Evolutionary conservation across 2,329 filamentous ascomycete species (phyloP).

Genomic region (Aspergillus sp.): DNA sequence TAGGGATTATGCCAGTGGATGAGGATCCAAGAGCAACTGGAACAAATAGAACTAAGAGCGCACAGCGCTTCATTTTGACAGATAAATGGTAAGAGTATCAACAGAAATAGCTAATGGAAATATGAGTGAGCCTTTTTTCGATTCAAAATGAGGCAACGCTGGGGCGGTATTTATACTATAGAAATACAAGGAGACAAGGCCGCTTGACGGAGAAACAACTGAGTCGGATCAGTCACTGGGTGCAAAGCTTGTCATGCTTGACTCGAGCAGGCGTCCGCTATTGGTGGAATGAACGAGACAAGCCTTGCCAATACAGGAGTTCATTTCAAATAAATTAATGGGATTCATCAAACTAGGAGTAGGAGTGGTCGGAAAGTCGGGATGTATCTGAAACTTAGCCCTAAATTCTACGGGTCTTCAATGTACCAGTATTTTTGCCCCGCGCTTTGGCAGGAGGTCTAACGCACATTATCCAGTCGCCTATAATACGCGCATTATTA

Average conservation of each 20-base stretch:
- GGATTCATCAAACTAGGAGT: too few relatives aligned
- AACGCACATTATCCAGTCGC: too few relatives aligned
- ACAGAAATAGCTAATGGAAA: not conserved
- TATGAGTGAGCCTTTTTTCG: not conserved
- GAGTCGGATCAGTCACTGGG: not conserved
- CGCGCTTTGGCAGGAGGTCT: too few relatives aligned
- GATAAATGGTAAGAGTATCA: not conserved
- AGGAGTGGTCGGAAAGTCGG: not conserved
- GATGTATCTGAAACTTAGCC: conserved; percentile 1
- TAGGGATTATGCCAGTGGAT: not conserved
- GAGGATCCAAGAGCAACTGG: conserved; percentile 17
- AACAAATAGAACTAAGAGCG: conserved; percentile 23
- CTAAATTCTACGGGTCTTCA: not conserved
- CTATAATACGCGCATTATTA: too few relatives aligned
- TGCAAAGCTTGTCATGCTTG: not conserved
- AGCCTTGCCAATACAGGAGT: conserved; percentile 1
- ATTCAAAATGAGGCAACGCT: too few relatives aligned
- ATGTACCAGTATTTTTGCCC: too few relatives aligned
- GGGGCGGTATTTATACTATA: not conserved
- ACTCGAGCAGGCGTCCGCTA: not conserved
- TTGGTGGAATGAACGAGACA: not conserved
- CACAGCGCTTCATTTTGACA: conserved; percentile 24
- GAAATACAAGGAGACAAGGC: not conserved
- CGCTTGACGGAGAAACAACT: not conserved
- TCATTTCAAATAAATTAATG: not conserved